Evolutionary conservation across 192 early-diverging fungal species (phyloP).

Genomic region (Lobosporangium transversale): DNA sequence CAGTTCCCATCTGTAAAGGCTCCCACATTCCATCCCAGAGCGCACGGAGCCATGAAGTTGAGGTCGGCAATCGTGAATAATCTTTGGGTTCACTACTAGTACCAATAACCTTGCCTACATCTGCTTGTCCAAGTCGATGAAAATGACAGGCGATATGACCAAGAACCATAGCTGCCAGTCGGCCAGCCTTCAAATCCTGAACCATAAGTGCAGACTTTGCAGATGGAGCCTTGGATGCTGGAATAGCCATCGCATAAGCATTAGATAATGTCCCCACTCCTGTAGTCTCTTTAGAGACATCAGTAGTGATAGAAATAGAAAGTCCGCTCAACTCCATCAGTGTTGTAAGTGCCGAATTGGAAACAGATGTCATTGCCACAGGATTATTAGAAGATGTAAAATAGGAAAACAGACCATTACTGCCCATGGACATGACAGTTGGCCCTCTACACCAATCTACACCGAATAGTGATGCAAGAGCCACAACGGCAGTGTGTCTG

Average conservation of each 20-base stretch:
- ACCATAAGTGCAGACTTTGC: slow-evolving; percentile 41
- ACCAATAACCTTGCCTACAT: slow-evolving; percentile 29
- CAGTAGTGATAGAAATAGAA: slow-evolving; percentile 19
- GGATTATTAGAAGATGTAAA: slow-evolving; percentile 17
- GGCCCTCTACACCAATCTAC: slow-evolving; percentile 39
- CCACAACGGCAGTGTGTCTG: slow-evolving; percentile 42
- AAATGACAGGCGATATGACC: slow-evolving; percentile 48
- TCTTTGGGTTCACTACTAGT: slow-evolving; percentile 60
- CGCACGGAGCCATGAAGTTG: slow-evolving; percentile 61
- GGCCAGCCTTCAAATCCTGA: slow-evolving; percentile 59
- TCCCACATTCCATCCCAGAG: slow-evolving; percentile 57
- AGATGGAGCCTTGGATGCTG: slow-evolving; percentile 24
- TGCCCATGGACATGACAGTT: slow-evolving; percentile 26
- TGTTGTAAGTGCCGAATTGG: slow-evolving; percentile 30
- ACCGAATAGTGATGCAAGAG: slow-evolving; percentile 34
- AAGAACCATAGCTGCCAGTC: slow-evolving; percentile 57
- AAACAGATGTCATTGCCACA: slow-evolving; percentile 23
- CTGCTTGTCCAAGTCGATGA: slow-evolving; percentile 26
- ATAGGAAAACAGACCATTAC: slow-evolving; percentile 39
- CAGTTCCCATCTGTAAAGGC: slow-evolving; percentile 37
- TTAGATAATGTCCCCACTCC: not conserved
- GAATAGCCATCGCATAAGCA: slow-evolving; percentile 12
- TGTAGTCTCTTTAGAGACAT: not conserved
- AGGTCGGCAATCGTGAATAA: slow-evolving; percentile 56
- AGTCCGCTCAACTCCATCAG: slow-evolving; percentile 41